Base-by-base conservation (phyloP, 1,139 yeast genomes). In the Yamadazyma oceani region DNA sequence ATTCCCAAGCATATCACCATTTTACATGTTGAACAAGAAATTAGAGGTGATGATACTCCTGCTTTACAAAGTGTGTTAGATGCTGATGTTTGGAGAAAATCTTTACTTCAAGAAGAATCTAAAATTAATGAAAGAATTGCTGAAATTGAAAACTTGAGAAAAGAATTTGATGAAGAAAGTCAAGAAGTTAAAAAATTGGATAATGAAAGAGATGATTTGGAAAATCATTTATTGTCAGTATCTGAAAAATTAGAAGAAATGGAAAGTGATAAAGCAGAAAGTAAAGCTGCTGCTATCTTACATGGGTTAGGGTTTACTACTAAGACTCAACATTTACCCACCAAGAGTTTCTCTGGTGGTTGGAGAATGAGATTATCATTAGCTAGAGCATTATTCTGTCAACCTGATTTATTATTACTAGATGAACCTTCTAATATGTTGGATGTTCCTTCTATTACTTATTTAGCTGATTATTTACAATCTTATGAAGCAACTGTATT, bases 371-470 rank as follows among this genome's bases (percentile, higher is more conserved):
- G 98, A 72, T 76, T 92, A 49, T 87, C 97, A n/a, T 75, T 92
- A 46, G 98, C 98, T 2, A 80, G 98, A 67, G 98, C 98, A 0
- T 76, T 92, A 60, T 92, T 92, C 74, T 92, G 97, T 75, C 85
- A 87, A 60, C 98, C 98, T 0, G 98, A 94, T 62, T 73, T 92
- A 49, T 73, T 92, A 50, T 70, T 92, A 56, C 75, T 92, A 49
- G 98, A 92, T 78, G 98, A 92, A 76, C 98, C 98, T 55, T 90
- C 98, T 49, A 92, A 92, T 83, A 92, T 90, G 97, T 85, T 92
- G 95, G 98, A 92, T 78, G 97, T 92, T 63, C 98, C 98, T 23
- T 90, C 97, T 37, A 88, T 92, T 59, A 92, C 97, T 2, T 92
- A 81, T 59, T 75, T 92, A 58, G 94, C 97, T 9, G 80, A 85